Percentiles rank a stretch among this genome's conserved stretches.
These are phyloP conservation scores for Wallemia ichthyophaga DNA, from an alignment of 1,284 basidiomycete species.

Conservation along the genomic window DNA sequence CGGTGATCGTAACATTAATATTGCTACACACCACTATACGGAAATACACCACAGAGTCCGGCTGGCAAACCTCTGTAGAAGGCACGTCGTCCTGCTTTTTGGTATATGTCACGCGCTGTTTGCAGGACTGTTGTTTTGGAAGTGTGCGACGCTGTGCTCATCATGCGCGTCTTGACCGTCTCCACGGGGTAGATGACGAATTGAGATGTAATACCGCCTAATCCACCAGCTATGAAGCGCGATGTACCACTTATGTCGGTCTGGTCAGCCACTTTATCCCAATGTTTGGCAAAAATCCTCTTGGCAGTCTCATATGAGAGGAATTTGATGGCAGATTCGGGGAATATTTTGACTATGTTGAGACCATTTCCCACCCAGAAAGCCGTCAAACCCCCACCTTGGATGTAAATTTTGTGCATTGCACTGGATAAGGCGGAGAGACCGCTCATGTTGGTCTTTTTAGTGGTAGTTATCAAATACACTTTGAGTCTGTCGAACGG, in stretches of 20 bases:
- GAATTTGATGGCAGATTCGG: constrained; percentile 95
- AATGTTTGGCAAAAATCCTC: constrained; percentile 70
- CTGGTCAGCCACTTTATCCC: constrained; percentile 64
- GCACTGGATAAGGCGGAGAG: constrained; percentile 39
- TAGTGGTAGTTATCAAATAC: constrained; percentile 55
- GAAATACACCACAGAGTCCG: constrained; percentile 64
- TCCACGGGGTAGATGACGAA: constrained; percentile 22
- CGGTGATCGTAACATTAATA: constrained; percentile 5
- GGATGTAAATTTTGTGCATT: constrained; percentile 43
- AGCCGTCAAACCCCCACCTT: constrained; percentile 50
- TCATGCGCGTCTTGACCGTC: constrained; percentile 24
- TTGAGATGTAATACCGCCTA: constrained; percentile 83
- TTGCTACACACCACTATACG: constrained; percentile 22
- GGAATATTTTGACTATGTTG: constrained; percentile 68
- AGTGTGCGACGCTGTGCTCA: neutral
- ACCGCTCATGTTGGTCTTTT: constrained; percentile 17
- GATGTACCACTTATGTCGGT: constrained; percentile 69
- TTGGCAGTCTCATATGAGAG: constrained; percentile 86
- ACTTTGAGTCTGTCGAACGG: constrained; percentile 94
- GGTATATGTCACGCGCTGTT: neutral
- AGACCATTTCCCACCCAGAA: constrained; percentile 57
- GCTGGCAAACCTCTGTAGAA: constrained; percentile 23
- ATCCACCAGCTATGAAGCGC: constrained; percentile 77
- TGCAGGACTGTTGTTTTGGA: constrained; percentile 1
- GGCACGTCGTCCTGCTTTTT: constrained; percentile 3